Base-by-base conservation (phyloP, 495 filamentous ascomycete species). In the Cercophora newfieldiana region DNA sequence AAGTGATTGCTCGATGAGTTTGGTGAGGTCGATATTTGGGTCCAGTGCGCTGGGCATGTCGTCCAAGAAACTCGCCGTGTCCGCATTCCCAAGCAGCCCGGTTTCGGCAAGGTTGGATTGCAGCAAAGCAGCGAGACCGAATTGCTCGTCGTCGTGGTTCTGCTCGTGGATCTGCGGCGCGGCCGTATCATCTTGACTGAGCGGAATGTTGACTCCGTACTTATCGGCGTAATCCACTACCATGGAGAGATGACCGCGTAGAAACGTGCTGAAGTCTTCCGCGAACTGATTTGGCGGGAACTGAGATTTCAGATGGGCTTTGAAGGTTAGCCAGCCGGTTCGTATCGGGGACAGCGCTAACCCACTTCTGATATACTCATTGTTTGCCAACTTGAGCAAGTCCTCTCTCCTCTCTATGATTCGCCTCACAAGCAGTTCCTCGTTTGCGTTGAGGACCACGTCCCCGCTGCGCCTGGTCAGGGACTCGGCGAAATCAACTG, bases 211-310 rank as follows among this genome's bases (percentile, higher is more conserved):
- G 1, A 76, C 74, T 0, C 80, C 80, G 22, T 79, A 75, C 47
- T 70, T 79, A 33, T 75, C 75, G 21, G 78, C 75, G 21, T 80
- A 80, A 66, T 82, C 81, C 7, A 86, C 87, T 48, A 92, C 88
- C 3, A 79, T 75, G 63, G 88, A 86, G 62, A 92, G 87, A 63
- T 93, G 90, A 67, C 91, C 88, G 61, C 87, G 89, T 51, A 96
- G 83, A 75, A 92, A 93, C 19, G 77, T 81, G 71, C 88, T 90
- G 4, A 97, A 79, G 61, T 88, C 87, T 29, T 88, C 83, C 12
- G 94, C 79, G 65, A 97, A 93, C 30, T 91, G 89, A 47, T 89
- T 87, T 82, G 90, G 89, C n/a, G 90, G 85, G 70, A 91, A 96
- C 70, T 91, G 90, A 65, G 90, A 88, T 1, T 86, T 87, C 26